phyloP scores from a whole-genome alignment of 495 filamentous ascomycete genomes.

The Neurospora terricola region DNA sequence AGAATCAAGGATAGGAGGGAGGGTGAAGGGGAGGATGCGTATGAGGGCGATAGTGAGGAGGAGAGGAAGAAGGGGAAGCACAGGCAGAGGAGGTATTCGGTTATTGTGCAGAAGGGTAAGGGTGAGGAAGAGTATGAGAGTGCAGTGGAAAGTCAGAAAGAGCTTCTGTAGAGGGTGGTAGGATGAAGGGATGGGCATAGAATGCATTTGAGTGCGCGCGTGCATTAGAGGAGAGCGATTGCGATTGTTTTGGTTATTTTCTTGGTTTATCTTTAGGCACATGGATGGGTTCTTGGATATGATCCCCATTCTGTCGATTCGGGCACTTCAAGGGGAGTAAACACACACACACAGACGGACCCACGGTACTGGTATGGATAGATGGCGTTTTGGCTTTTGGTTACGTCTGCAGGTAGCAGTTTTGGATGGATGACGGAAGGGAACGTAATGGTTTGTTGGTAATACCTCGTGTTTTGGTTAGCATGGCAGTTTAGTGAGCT shows the following conservation, averaged over 20 bases:
- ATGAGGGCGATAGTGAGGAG: slow-evolving; percentile 26
- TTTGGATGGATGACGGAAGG: background rate
- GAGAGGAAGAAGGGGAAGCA: slow-evolving; percentile 16
- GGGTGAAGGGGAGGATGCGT: slow-evolving; percentile 21
- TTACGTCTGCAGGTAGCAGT: too few species aligned
- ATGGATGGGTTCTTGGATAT: background rate
- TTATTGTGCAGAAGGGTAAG: slow-evolving; percentile 27
- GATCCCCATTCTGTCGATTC: background rate
- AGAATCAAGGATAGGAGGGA: slow-evolving; percentile 15
- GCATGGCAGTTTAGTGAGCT: background rate
- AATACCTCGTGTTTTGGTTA: background rate
- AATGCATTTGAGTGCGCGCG: background rate
- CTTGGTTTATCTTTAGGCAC: background rate
- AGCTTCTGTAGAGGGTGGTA: background rate
- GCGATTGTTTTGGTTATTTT: background rate
- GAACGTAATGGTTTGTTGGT: background rate
- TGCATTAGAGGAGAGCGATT: background rate
- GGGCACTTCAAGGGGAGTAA: background rate
- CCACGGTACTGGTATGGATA: background rate
- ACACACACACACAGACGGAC: background rate
- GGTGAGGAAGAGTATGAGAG: slow-evolving; percentile 29
- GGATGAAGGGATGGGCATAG: background rate
- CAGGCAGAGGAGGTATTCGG: slow-evolving; percentile 13
- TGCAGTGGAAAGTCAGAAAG: slow-evolving; percentile 13
- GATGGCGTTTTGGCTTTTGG: background rate